These are phyloP conservation scores for Clarkia xantiana DNA, from an alignment of 345 rosid genomes.

Conservation along the genomic window DNA sequence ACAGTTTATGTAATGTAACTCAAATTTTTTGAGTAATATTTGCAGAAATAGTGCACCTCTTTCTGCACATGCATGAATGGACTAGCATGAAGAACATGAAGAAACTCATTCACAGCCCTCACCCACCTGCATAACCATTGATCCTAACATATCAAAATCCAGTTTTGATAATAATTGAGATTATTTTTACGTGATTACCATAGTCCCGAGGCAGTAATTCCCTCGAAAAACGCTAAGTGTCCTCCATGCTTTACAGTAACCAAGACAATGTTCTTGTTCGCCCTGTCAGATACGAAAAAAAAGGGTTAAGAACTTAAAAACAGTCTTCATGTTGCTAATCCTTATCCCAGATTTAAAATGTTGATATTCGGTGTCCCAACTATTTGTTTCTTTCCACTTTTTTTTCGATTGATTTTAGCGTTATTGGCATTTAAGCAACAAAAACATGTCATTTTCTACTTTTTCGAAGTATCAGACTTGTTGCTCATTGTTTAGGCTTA, in stretches of 20 bases:
- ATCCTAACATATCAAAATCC: too few relatives aligned
- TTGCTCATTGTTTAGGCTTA: too few relatives aligned
- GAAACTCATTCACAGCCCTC: conserved; percentile 61
- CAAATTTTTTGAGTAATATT: background rate
- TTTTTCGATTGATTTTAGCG: too few relatives aligned
- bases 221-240: conserved; percentile 87
- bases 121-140: conserved; percentile 95
- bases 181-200: conserved; percentile 25
- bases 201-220: conserved; percentile 41
- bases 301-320: too few relatives aligned
- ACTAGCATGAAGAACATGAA: conserved; percentile 39
- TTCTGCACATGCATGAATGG: conserved; percentile 40
- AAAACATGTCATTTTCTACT: too few relatives aligned
- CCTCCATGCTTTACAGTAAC: conserved; percentile 70
- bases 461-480: too few relatives aligned
- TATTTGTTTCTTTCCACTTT: too few relatives aligned
- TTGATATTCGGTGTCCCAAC: too few relatives aligned
- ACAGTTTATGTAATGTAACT: too few relatives aligned
- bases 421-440: too few relatives aligned
- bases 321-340: background rate
- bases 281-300: conserved; percentile 19
- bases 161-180: background rate
- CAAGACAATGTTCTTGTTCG: conserved; percentile 62
- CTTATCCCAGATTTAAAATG: too few relatives aligned
- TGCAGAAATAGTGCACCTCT: conserved; percentile 21